Evolutionary conservation across 2,329 filamentous ascomycete species (phyloP).

Genomic region (Ambrosiella beaveri): DNA sequence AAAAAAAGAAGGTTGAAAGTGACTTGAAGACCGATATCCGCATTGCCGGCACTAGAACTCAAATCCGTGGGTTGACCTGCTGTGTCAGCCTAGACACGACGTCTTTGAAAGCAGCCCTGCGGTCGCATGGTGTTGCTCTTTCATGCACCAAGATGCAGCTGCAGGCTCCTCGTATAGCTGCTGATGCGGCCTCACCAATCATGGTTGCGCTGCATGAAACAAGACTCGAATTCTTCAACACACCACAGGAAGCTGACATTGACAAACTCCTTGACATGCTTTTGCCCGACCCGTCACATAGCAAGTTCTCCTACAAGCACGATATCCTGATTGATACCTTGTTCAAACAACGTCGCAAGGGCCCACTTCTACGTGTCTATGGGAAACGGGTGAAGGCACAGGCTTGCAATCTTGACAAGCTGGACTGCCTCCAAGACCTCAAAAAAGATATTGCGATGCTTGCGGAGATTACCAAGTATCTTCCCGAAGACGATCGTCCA

Average conservation of each 20-base stretch:
- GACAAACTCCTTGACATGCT: constrained; percentile 70
- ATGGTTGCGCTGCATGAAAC: constrained; percentile 47
- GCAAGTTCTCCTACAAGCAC: constrained; percentile 76
- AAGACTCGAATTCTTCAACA: constrained; percentile 52
- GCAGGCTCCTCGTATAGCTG: constrained; percentile 39
- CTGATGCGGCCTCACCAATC: constrained; percentile 40
- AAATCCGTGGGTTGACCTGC: constrained; percentile 63
- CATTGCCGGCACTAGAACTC: constrained; percentile 58
- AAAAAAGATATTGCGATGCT: constrained; percentile 66
- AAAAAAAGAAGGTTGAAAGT: constrained; percentile 31
- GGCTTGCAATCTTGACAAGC: constrained; percentile 44
- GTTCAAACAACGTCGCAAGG: constrained; percentile 69
- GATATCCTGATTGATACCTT: constrained; percentile 92
- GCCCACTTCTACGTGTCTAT: constrained; percentile 57
- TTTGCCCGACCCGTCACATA: constrained; percentile 57
- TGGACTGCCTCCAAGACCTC: constrained; percentile 52
- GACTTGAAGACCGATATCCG: constrained; percentile 52
- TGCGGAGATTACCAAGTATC: constrained; percentile 78
- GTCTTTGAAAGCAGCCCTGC: constrained; percentile 63
- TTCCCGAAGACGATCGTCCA: constrained; percentile 88
- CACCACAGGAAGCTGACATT: constrained; percentile 64
- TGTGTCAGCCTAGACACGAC: constrained; percentile 59
- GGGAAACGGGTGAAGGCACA: constrained; percentile 46
- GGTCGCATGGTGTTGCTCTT: constrained; percentile 49
- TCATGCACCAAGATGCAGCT: constrained; percentile 34